Evolutionary conservation across 768 basidiomycete species (phyloP).

Genomic region (Leccinum subgranulosum): DNA sequence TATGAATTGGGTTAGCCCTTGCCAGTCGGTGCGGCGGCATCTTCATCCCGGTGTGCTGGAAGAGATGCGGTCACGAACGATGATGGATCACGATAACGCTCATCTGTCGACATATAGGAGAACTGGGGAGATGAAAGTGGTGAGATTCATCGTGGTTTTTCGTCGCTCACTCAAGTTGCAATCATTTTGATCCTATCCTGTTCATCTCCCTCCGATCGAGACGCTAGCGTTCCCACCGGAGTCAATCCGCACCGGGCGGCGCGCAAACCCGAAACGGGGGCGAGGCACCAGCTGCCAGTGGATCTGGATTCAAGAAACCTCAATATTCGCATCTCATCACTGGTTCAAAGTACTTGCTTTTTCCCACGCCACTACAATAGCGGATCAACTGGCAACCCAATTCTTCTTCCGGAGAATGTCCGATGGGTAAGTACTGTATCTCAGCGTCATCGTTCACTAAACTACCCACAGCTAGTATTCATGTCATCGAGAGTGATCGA

Average conservation of each 20-base stretch:
- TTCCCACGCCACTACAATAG: neutral
- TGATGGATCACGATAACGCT: conserved; percentile 1
- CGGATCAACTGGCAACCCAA: neutral
- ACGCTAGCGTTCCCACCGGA: conserved; percentile 13
- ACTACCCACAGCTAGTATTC: neutral
- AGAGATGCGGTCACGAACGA: neutral
- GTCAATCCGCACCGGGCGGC: conserved; percentile 2
- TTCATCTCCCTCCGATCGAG: conserved; percentile 8
- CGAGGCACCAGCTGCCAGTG: neutral
- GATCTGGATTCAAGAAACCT: neutral
- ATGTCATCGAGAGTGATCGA: neutral
- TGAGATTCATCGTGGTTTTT: neutral
- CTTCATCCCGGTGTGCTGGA: neutral
- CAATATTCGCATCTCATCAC: neutral
- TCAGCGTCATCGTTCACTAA: neutral
- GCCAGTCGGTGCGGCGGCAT: neutral
- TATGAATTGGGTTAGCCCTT: neutral
- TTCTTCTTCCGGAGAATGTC: neutral
- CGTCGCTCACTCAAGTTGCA: conserved; percentile 1
- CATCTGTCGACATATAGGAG: neutral
- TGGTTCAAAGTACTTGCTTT: neutral
- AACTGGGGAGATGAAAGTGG: neutral
- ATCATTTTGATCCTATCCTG: no score
- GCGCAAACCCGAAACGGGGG: conserved; percentile 1
- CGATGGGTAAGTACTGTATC: neutral